phyloP scores from a whole-genome alignment of 257 asterid genomes.

The Solanum etuberosum region DNA sequence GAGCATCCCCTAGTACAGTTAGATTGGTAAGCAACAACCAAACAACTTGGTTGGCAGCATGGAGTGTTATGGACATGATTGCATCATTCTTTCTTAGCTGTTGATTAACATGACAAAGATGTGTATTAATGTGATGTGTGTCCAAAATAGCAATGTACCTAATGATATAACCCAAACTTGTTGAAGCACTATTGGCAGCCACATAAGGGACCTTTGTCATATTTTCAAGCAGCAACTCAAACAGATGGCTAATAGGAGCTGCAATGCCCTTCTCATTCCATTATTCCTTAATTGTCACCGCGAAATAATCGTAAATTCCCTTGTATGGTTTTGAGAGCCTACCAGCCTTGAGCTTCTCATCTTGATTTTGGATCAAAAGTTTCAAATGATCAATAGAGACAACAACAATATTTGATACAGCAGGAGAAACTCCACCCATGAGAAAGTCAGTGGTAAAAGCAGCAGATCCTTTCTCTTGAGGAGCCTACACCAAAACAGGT shows the following conservation, averaged over 20 bases:
- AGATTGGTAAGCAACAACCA: background rate
- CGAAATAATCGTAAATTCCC: no score
- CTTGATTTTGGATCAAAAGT: constrained; percentile 38
- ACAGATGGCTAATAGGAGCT: no score
- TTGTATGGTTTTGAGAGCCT: no score
- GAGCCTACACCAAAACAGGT: constrained; percentile 34
- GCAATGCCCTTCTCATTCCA: no score
- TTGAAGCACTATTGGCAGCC: no score
- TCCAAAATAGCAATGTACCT: no score
- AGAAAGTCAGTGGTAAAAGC: constrained; percentile 31
- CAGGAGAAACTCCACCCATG: constrained; percentile 38
- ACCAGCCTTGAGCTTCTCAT: no score
- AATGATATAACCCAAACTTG: no score
- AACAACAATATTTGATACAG: constrained; percentile 32
- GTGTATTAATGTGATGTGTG: background rate
- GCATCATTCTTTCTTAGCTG: background rate
- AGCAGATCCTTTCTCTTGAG: constrained; percentile 25
- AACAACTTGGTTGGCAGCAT: background rate
- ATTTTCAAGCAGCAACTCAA: no score
- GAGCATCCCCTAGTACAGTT: background rate
- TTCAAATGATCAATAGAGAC: constrained; percentile 39
- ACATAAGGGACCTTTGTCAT: no score
- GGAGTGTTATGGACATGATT: background rate
- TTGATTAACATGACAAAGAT: background rate
- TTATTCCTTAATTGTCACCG: no score